Evolutionary conservation across 2,329 filamentous ascomycete species (phyloP), one percentile per base, ranked within the genome.

Genomic region (Beauveria bassiana): DNA sequence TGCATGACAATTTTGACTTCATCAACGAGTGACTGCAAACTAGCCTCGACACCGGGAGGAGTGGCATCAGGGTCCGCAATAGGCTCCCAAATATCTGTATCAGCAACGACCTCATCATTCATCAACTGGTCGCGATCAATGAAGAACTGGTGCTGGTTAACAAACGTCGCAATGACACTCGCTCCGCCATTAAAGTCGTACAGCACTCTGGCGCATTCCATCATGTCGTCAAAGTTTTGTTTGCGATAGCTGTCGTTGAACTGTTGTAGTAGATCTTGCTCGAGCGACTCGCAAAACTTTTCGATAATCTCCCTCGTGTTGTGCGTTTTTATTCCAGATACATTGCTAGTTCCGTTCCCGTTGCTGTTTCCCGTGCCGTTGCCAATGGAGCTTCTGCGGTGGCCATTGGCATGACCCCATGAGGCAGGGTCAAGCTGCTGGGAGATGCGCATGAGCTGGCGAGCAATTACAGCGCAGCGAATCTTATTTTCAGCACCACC

Each of bases 131-230:
- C 95, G 28, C 93, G 84, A 71, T 98, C 95, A 70, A 99, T 97
- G 77, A 99, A 99, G 81, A 99, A 99, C 70, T 96, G 92, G 75
- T 99, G 96, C 73, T 99, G 95, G 71, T 99, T 99, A 70, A 99
- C 93, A 73, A 98, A 99, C 12, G 93, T 82, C 16, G 91, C 93
- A 74, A 97, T 96, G 63, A 98, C 95, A 72, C 93, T 98, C 62
- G 91, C 87, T 57, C 95, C 95, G 58, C 95, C 92, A 73, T 93
- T 96, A 80, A 99, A 99, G 75, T 98, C 95, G 71, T 95, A 84
- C 64, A 99, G 79, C 47, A 97, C 95, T 69, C 90, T 90, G 60
- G 96, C 91, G 72, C 95, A 99, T 72, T 98, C 95, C 77, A 91
- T 88, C 96, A 99, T 99, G 69, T 96, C 93, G 67, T 97, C 91